Percentiles rank a stretch among this genome's conserved stretches.
These are phyloP conservation scores for Tulasnella sp. DNA, from an alignment of 768 basidiomycete genomes.

Conservation along the genomic window DNA sequence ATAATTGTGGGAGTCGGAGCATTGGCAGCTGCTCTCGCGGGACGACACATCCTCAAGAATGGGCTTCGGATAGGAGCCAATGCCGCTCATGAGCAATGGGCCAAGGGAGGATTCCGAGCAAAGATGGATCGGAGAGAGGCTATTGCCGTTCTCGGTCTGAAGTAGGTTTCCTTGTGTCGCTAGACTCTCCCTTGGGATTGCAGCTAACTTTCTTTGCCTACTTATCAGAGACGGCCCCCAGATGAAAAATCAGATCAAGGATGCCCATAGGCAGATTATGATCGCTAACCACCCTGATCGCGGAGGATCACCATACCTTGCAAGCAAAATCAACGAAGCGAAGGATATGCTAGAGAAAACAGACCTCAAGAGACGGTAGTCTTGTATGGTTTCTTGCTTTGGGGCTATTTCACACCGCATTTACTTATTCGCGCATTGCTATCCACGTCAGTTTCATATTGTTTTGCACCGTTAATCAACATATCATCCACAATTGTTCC, in stretches of 20 bases:
- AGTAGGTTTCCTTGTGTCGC: no score
- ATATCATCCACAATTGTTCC: no score
- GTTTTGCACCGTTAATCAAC: no score
- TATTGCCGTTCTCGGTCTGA: conserved; percentile 79
- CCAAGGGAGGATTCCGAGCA: conserved; percentile 83
- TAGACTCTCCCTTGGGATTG: no score
- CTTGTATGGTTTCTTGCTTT: neutral
- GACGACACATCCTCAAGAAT: conserved; percentile 56
- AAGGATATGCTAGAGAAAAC: conserved; percentile 83
- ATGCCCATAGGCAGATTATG: conserved; percentile 96
- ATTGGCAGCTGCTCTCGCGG: conserved; percentile 63
- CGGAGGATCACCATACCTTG: conserved; percentile 95
- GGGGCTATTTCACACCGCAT: neutral
- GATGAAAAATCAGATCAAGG: conserved; percentile 73
- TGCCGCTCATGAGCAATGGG: conserved; percentile 67
- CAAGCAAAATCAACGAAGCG: conserved; percentile 98
- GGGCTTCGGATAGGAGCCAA: conserved; percentile 46
- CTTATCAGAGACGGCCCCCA: conserved; percentile 61
- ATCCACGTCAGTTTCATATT: no score
- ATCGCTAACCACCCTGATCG: conserved; percentile 97
- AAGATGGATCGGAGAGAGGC: conserved; percentile 98
- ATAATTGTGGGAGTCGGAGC: conserved; percentile 68
- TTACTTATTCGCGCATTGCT: no score
- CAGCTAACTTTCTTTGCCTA: no score
- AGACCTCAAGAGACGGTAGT: conserved; percentile 29